Evolutionary conservation across 805 yeast species (phyloP).

Genomic region (Candida stauntonica): DNA sequence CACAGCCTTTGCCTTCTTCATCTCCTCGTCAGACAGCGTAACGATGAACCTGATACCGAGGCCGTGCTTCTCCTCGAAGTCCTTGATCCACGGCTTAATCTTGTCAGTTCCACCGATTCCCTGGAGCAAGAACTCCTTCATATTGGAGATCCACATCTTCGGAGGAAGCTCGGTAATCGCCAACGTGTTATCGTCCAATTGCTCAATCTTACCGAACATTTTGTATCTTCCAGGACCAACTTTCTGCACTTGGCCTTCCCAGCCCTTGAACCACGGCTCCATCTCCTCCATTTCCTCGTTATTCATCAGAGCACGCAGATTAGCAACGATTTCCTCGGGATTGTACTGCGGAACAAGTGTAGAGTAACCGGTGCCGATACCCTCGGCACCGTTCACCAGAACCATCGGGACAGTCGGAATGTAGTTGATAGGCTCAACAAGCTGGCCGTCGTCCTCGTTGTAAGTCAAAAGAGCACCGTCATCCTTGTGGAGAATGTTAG

Average conservation of each 20-base stretch:
- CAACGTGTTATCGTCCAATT: constrained; percentile 70
- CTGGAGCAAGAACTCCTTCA: constrained; percentile 77
- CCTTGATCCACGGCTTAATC: constrained; percentile 80
- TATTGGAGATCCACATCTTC: constrained; percentile 84
- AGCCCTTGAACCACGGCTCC: constrained; percentile 94
- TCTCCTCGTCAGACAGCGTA: constrained; percentile 70
- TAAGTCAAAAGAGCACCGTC: constrained; percentile 78
- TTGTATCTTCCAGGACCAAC: constrained; percentile 63
- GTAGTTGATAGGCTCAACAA: constrained; percentile 95
- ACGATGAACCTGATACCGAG: constrained; percentile 74
- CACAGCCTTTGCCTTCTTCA: constrained; percentile 67
- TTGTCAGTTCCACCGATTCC: constrained; percentile 78
- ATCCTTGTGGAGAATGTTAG: constrained; percentile 68
- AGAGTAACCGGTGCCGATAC: constrained; percentile 99
- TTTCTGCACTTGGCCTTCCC: constrained; percentile 80
- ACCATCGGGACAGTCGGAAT: constrained; percentile 92
- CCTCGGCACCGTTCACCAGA: constrained; percentile 94
- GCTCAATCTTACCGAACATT: constrained; percentile 76
- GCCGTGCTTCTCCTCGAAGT: constrained; percentile 92
- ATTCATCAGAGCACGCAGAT: constrained; percentile 67
- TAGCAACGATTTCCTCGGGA: constrained; percentile 76
- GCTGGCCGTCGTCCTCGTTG: constrained; percentile 86
- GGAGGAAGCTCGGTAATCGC: constrained; percentile 93
- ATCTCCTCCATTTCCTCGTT: constrained; percentile 67
- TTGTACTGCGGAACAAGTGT: constrained; percentile 88